Base-by-base conservation (phyloP, 306 rosid species). In the Prunus salicina region DNA sequence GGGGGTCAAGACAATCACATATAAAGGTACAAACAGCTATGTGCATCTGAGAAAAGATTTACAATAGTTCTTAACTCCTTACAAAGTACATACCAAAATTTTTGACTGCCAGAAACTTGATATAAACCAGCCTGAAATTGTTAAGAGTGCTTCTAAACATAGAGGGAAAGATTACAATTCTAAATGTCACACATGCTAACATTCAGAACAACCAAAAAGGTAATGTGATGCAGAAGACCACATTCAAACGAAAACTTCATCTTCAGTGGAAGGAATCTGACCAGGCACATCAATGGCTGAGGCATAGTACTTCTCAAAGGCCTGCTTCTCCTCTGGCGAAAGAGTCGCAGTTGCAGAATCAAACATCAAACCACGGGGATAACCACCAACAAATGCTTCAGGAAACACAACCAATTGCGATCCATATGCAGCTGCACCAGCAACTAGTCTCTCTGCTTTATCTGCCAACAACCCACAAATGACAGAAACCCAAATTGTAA, bases 391-490 rank as follows among this genome's bases (percentile, higher is more conserved):
- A 60, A 60, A 73, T 3, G 77, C 77, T 61, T 73, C 77, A 22
- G 77, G 77, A n/a, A 73, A 73, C 45, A 73, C 77, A 73, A 73
- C 69, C 25, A 73, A 12, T 43, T 73, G 77, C 30, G 77, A 73
- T 3, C 77, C 77, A 45, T 73, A 46, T 7, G 69, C 77, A 73
- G 77, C 77, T 41, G 77, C 67, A 60, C 77, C 64, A 24, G 69
- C 77, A 22, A 73, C 25, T 22, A 73, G 77, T 24, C 69, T 60
- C 50, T 73, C 77, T 25, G 77, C 77, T 73, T 73, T 73, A 73
- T 73, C 77, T 73, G 68, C 67, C 11, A 22, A 58, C 30, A 60
- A 22, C 2, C 24, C 30, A 19, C 30, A 58, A 55, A 55, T 10
- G 12, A 10, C 12, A 55, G 61, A 58, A 22, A 58, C 28, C 64